These are phyloP conservation scores for Rutstroemia sydowiana DNA, from an alignment of 2,329 filamentous ascomycete genomes.

Conservation along the genomic window DNA sequence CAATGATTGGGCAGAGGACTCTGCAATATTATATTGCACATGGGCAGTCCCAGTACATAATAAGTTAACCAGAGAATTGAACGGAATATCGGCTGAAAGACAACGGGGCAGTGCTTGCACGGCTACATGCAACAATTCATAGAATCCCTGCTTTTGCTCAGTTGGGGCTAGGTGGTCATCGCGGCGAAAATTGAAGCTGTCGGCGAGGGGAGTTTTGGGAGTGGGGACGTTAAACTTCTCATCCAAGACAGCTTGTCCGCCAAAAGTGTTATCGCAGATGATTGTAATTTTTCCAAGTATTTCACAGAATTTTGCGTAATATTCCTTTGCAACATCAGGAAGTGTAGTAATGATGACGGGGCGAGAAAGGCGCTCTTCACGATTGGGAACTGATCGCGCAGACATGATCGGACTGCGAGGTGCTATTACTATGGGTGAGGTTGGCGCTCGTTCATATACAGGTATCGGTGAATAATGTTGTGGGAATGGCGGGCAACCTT, in stretches of 20 bases:
- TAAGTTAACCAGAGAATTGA: slow-evolving; percentile 89
- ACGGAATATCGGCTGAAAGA: slow-evolving; percentile 80
- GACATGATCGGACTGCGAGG: slow-evolving; percentile 21
- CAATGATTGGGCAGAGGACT: slow-evolving; percentile 83
- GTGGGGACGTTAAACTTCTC: slow-evolving; percentile 86
- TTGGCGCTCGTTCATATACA: slow-evolving; percentile 38
- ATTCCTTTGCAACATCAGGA: slow-evolving; percentile 71
- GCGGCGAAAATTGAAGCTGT: slow-evolving; percentile 86
- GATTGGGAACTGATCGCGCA: slow-evolving; percentile 25
- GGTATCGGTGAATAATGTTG: slow-evolving; percentile 46
- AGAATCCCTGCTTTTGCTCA: slow-evolving; percentile 90
- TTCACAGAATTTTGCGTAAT: slow-evolving; percentile 87
- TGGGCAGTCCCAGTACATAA: slow-evolving; percentile 95
- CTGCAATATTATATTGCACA: slow-evolving; percentile 84
- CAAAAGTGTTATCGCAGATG: slow-evolving; percentile 94
- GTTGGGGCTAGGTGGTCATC: slow-evolving; percentile 66
- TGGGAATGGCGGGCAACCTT: slow-evolving; percentile 75
- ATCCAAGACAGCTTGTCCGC: slow-evolving; percentile 87
- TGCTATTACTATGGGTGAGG: slow-evolving; percentile 43
- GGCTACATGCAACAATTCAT: slow-evolving; percentile 89
- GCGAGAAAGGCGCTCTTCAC: slow-evolving; percentile 60
- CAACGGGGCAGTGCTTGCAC: slow-evolving; percentile 95
- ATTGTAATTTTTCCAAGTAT: slow-evolving; percentile 94
- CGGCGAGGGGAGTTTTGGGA: slow-evolving; percentile 89
- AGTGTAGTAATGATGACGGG: slow-evolving; percentile 57